These are phyloP conservation scores for Yamadazyma blattariae DNA, from an alignment of 1,139 yeast species.

Conservation along the genomic window DNA sequence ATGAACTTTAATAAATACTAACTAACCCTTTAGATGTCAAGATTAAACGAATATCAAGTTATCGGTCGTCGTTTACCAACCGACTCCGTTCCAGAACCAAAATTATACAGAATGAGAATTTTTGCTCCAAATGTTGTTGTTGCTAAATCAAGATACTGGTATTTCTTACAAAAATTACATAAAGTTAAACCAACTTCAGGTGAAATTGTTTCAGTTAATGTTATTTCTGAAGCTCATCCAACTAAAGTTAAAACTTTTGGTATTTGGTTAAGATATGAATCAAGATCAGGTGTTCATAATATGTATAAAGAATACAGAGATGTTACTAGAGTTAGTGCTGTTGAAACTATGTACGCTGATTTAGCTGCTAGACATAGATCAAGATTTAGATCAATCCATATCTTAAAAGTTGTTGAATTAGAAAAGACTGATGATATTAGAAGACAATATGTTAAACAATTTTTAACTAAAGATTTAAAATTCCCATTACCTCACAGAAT, in stretches of 20 bases:
- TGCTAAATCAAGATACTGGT: conserved; percentile 99
- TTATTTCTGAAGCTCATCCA: conserved; percentile 93
- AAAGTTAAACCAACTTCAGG: conserved; percentile 99
- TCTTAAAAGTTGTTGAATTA: conserved; percentile 97
- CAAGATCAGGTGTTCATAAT: conserved; percentile 99
- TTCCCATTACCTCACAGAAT: conserved; percentile 99
- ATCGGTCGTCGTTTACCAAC: conserved; percentile 99
- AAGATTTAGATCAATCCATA: conserved; percentile 99
- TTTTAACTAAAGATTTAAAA: conserved; percentile 91
- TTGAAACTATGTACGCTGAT: conserved; percentile 98
- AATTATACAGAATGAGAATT: conserved; percentile 99
- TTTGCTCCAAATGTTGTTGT: conserved; percentile 99
- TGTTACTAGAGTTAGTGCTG: conserved; percentile 98
- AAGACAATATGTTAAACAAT: conserved; percentile 99
- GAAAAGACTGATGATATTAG: conserved; percentile 97
- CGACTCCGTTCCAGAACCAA: conserved; percentile 98
- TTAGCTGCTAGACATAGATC: conserved; percentile 99
- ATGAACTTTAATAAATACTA: no score
- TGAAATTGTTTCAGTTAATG: conserved; percentile 93
- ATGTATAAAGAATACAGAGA: conserved; percentile 99
- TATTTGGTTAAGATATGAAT: conserved; percentile 99
- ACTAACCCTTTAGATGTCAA: conserved; percentile 52
- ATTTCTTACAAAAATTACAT: conserved; percentile 98
- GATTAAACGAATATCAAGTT: conserved; percentile 99
- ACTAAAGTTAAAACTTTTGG: conserved; percentile 99